Evolutionary conservation across 176 grass and related monocot species (phyloP).

Genomic region (Coix lacrymajobi): DNA sequence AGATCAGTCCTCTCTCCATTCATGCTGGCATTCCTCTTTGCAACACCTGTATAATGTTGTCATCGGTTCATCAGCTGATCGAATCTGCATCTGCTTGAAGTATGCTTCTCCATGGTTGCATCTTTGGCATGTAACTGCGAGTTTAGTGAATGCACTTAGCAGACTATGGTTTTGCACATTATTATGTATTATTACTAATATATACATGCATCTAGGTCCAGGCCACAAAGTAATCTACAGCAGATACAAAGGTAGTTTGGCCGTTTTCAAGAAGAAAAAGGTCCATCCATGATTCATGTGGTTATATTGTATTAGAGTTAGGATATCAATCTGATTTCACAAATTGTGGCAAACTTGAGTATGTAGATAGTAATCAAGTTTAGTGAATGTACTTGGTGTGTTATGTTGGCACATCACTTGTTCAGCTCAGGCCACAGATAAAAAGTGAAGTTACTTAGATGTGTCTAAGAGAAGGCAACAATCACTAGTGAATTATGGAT

Average conservation of each 20-base stretch:
- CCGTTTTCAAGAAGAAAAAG: neutral
- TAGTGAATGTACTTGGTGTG: neutral
- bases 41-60: slow-evolving; percentile 55
- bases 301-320: neutral
- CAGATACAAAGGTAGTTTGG: neutral
- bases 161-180: neutral
- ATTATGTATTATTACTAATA: neutral
- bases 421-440: neutral
- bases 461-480: neutral
- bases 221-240: neutral
- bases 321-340: neutral
- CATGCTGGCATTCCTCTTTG: slow-evolving; percentile 36
- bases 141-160: neutral
- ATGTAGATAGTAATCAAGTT: neutral
- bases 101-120: slow-evolving; percentile 60
- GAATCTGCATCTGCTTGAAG: slow-evolving; percentile 51
- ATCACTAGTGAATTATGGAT: neutral
- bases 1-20: slow-evolving; percentile 63
- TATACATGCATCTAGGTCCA: neutral
- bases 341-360: neutral
- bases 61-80: slow-evolving; percentile 70
- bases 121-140: slow-evolving; percentile 54
- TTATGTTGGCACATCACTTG: neutral
- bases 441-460: neutral
- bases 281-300: neutral